Evolutionary conservation across 208 protist genomes (phyloP), one percentile per base, ranked within the genome.

Genomic region (Strigomonas galati): DNA sequence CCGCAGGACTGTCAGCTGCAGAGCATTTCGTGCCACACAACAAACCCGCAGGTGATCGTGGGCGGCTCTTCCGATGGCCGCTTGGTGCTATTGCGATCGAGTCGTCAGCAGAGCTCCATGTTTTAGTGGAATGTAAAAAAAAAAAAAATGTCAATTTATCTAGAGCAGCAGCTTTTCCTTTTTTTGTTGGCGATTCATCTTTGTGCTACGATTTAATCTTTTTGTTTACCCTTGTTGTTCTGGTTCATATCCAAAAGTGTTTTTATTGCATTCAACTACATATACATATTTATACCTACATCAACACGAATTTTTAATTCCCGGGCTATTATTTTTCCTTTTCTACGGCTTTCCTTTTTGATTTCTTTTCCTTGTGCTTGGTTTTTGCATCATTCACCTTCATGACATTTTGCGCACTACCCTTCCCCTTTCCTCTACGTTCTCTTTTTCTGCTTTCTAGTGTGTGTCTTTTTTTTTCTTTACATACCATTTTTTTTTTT

Each of bases 21-120:
- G 4, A 82, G 63, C 27, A 54, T 92, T 28, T 76, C 89, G 6
- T 84, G 69, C 37, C 86, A 93, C 58, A 74, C 82, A 27, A 67
- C 19, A 1, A 82, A 91, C 46, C 71, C 82, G 7, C 90, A 95
- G 65, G 80, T 89, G 6, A 77, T 87, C 26, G 62, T 95, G 7
- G 79, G 77, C n/a, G 84, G 79, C 15, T 43, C 58, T 7, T 21
- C 31, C 23, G 40, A 62, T 44, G 58, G 58, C 2, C 44, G 35
- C 23, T 49, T 62, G 21, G 68, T 58, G 10, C 72, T 88, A 4
- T 26, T 74, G 3, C 69, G 69, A 37, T 67, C 63, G 17, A 66
- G 48, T 12, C 32, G 37, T 1, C 58, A 68, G 63, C 67, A 78
- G 21, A 19, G 43, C 26, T 26, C 63, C n/a, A 15, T 68, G 24